Evolutionary conservation across 2,329 filamentous ascomycete species (phyloP), one percentile per base, ranked within the genome.

Genomic region (Penicillium digitatum): DNA sequence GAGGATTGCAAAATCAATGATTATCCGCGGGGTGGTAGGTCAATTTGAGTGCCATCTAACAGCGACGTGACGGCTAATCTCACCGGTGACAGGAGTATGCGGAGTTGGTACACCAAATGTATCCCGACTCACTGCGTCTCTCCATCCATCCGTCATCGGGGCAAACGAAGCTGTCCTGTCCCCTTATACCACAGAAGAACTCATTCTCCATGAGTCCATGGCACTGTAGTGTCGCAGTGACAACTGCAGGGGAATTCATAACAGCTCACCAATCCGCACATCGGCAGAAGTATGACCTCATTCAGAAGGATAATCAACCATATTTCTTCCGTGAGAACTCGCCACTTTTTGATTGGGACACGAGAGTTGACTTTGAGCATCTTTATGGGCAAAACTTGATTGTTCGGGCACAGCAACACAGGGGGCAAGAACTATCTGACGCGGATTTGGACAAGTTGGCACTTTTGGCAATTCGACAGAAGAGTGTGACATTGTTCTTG

Each of bases 161-260:
- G 10, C 52, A 51, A 20, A 51, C 47, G 2, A 55, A 55, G 47
- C 32, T 55, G 24, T 55, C 52, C 2, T 55, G 34, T 27, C 47
- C 52, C 11, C 48, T 55, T 10, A 51, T 55, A 10, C 52, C 52
- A 1, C 52, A 55, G 16, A 20, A 32, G 18, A 24, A 55, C 4
- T 51, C 47, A 0, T 55, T 55, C 24, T 55, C 52, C 3, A 55
- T 55, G 52, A 55, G 52, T 5, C 52, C 52, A 8, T 55, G 52
- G 52, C 52, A 55, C 26, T 55, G 52, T 32, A 55, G 52, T 40
- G n/a, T 55, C 10, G 52, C 52, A 27, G 52, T 55, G 22, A 50
- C 27, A 20, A 11, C 16, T 3, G 9, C 49, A 8, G 52, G 52
- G 1, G 44, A 42, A 26, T 55, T 55, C 16, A 45, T 45, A n/a